A percentile compares a stretch with the other conserved stretches of the same genome.
Conservation (phyloP, 2,329 filamentous ascomycete genomes). For the Diplodia intermedia region DNA sequence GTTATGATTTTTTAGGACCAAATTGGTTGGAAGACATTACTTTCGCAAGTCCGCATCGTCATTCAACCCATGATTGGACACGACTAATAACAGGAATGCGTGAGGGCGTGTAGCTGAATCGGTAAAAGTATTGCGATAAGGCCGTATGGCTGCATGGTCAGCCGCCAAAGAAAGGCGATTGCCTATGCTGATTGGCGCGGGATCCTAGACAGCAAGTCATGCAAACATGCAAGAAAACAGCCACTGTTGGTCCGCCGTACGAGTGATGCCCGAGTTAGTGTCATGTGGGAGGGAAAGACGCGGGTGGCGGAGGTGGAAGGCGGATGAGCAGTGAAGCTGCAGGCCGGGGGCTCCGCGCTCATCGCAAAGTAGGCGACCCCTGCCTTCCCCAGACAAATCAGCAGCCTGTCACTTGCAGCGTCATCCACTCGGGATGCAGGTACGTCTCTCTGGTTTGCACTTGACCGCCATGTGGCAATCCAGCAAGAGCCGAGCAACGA, state of each 20-base stretch:
- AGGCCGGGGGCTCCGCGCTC: not conserved
- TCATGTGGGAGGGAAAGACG: not conserved
- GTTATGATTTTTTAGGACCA: too few species aligned
- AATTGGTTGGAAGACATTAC: too few species aligned
- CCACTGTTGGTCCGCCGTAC: not conserved
- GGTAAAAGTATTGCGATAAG: not conserved
- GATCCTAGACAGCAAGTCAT: not conserved
- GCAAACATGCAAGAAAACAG: not conserved
- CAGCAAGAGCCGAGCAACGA: constrained; percentile 8
- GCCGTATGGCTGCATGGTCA: not conserved
- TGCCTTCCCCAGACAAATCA: not conserved
- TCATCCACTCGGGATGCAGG: not conserved
- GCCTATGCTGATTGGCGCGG: not conserved
- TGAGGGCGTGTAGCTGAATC: not conserved
- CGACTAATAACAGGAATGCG: not conserved
- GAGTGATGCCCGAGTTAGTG: too few species aligned
- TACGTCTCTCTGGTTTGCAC: not conserved
- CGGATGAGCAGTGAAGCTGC: not conserved
- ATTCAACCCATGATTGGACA: not conserved
- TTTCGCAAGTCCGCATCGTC: too few species aligned
- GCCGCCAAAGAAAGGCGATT: not conserved
- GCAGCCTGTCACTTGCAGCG: not conserved
- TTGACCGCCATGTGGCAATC: constrained; percentile 6
- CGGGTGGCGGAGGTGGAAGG: not conserved
- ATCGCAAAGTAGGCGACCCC: not conserved